Conservation (phyloP, 495 filamentous ascomycete species). For the Trichocladium uniseriatum region DNA sequence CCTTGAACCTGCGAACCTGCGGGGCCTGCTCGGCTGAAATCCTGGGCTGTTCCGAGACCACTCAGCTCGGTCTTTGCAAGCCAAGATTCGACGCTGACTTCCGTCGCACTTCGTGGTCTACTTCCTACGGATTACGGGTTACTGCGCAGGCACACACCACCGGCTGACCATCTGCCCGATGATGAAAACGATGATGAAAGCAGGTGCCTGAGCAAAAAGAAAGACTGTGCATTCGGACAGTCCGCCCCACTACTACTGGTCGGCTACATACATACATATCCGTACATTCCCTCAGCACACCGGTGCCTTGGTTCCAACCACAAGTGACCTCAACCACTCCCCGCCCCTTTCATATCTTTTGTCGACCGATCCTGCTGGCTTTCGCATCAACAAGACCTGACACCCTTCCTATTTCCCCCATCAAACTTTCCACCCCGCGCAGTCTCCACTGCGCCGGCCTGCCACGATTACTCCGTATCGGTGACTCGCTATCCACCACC, state of each 20-base stretch:
- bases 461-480: not conserved
- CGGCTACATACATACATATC: slow-evolving; percentile 1
- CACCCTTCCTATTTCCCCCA: slow-evolving; percentile 1
- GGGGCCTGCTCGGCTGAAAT: not conserved
- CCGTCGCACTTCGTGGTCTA: too few species aligned
- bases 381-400: not conserved
- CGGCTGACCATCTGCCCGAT: slow-evolving; percentile 11
- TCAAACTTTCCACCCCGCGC: slow-evolving; percentile 4
- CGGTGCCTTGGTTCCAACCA: slow-evolving; percentile 24
- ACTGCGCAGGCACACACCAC: not conserved
- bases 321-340: slow-evolving; percentile 19
- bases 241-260: slow-evolving; percentile 2
- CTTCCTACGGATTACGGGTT: too few species aligned
- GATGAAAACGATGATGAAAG: slow-evolving; percentile 30
- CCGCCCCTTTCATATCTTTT: slow-evolving; percentile 12
- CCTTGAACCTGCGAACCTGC: not conserved
- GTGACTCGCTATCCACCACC: not conserved
- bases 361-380: slow-evolving; percentile 10
- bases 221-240: not conserved
- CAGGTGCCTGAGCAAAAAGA: slow-evolving; percentile 17
- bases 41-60: not conserved
- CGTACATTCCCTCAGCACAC: not conserved
- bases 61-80: too few species aligned
- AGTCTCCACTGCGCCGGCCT: not conserved
- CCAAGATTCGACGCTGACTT: too few species aligned